phyloP scores from a whole-genome alignment of 1,284 basidiomycete species.

The Apiotrichum porosum region DNA sequence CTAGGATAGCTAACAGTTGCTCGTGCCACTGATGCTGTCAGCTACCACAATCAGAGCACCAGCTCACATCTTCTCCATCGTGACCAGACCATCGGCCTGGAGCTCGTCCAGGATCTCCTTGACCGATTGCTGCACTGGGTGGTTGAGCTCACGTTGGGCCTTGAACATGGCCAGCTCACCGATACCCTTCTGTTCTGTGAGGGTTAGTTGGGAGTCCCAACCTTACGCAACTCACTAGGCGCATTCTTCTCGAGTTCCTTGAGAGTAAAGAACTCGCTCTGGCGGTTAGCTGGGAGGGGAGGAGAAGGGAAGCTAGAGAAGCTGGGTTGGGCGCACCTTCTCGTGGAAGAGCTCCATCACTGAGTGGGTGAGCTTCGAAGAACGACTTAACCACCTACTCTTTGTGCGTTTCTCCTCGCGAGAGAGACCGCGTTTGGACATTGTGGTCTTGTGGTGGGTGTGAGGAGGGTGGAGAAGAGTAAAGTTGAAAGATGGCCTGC shows the following conservation, averaged over 20 bases:
- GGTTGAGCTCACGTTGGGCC: background rate
- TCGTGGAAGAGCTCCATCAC: slow-evolving; percentile 85
- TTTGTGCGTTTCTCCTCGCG: slow-evolving; percentile 47
- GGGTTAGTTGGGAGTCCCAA: too few species aligned
- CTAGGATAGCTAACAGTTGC: slow-evolving; percentile 62
- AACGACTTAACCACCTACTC: slow-evolving; percentile 23
- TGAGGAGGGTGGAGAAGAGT: background rate
- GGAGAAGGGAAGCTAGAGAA: background rate
- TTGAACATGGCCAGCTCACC: slow-evolving; percentile 51
- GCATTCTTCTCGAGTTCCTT: slow-evolving; percentile 76
- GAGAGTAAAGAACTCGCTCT: slow-evolving; percentile 81
- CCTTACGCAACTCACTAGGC: slow-evolving; percentile 36
- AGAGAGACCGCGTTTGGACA: slow-evolving; percentile 45
- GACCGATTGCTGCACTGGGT: slow-evolving; percentile 71
- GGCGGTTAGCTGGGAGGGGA: slow-evolving; percentile 3
- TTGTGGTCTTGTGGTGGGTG: slow-evolving; percentile 18
- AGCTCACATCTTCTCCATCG: slow-evolving; percentile 68
- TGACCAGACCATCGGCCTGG: slow-evolving; percentile 74
- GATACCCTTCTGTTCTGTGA: slow-evolving; percentile 76
- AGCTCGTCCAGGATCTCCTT: slow-evolving; percentile 82
- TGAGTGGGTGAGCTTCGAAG: slow-evolving; percentile 9
- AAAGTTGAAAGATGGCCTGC: too few species aligned
- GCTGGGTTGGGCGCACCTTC: slow-evolving; percentile 54
- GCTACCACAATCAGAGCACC: background rate
- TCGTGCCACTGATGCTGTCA: slow-evolving; percentile 57